These are phyloP conservation scores for Lepidopterella palustris DNA, from an alignment of 495 filamentous ascomycete species.

Conservation along the genomic window DNA sequence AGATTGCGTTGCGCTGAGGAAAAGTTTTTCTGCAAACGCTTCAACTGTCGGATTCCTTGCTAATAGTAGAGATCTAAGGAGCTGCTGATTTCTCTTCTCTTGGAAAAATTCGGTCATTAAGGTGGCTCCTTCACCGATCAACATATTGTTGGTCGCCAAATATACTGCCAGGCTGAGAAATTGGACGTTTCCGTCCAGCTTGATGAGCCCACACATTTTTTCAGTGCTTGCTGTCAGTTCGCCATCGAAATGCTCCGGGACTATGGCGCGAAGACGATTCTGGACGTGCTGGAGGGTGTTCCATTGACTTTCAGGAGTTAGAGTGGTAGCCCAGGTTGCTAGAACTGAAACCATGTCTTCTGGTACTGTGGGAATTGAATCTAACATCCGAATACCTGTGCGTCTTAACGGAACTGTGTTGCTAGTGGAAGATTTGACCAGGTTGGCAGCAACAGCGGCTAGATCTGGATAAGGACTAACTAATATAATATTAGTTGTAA, in stretches of 20 bases:
- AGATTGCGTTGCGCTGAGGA: neutral
- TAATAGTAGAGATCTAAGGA: neutral
- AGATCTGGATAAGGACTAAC: neutral
- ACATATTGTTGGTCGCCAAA: neutral
- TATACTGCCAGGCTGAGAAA: conserved; percentile 3
- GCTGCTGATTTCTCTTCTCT: neutral
- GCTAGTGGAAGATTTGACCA: neutral
- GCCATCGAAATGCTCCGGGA: neutral
- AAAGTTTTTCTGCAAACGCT: conserved; percentile 3
- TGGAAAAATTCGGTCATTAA: neutral
- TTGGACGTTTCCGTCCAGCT: conserved; percentile 1
- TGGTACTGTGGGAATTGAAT: neutral
- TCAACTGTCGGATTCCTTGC: neutral
- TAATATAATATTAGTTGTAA: neutral
- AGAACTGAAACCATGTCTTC: neutral
- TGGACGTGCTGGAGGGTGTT: neutral
- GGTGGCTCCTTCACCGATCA: neutral
- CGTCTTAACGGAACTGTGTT: neutral
- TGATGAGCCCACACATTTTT: neutral
- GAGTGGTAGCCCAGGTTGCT: neutral
- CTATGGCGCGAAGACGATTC: neutral
- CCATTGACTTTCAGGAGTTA: neutral
- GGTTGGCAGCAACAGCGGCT: neutral
- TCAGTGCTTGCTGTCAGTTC: neutral
- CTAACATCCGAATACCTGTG: neutral